Evolutionary conservation across 352 stramenopile species (phyloP), one percentile per base, ranked within the genome.

Genomic region (Phytophthora boehmeriae): DNA sequence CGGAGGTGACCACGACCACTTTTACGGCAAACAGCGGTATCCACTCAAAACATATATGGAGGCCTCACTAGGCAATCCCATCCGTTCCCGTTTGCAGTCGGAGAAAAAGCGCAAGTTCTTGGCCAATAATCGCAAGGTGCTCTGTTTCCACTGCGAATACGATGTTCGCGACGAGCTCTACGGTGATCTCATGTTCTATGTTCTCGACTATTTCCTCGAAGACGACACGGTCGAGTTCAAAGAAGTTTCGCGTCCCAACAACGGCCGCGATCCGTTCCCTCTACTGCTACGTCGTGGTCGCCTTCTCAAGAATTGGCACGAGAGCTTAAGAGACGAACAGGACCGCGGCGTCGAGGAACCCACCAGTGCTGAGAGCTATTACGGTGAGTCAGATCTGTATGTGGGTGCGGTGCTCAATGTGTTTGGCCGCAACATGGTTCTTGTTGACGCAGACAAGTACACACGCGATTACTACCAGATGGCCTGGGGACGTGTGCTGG

Each of bases 191-290:
- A 86, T 88, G 70, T 65, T 63, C 16, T 96, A 95, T 56, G 83
- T 62, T 5, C 71, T 97, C 38, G 78, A 90, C 59, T 97, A 89
- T 59, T 97, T 95, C 60, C 67, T 97, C 13, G 84, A 89, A 63
- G 91, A 97, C 54, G 86, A 96, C 64, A 95, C 87, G 51, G 75
- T 97, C 54, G 87, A 97, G 66, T 89, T 97, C 68, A 91, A 91
- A 39, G 90, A 97, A 64, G 71, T 91, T 5, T 67, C 76, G n/a
- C 75, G 76, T 35, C 66, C 72, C 11, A 97, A 97, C 58, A 94
- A 89, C 20, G 89, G 89, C 1, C 73, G 86, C 25, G 86, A 96
- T 43, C 80, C 73, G 67, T 95, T 93, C 68, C 79, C 81, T n/a
- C 54, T 89, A 30, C 71, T 95, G 25, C 71, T 96, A 23, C 83